Percentiles rank a stretch among this genome's conserved stretches.
These are phyloP conservation scores for Cladorrhinum sp. DNA, from an alignment of 2,329 filamentous ascomycete species.

Conservation along the genomic window DNA sequence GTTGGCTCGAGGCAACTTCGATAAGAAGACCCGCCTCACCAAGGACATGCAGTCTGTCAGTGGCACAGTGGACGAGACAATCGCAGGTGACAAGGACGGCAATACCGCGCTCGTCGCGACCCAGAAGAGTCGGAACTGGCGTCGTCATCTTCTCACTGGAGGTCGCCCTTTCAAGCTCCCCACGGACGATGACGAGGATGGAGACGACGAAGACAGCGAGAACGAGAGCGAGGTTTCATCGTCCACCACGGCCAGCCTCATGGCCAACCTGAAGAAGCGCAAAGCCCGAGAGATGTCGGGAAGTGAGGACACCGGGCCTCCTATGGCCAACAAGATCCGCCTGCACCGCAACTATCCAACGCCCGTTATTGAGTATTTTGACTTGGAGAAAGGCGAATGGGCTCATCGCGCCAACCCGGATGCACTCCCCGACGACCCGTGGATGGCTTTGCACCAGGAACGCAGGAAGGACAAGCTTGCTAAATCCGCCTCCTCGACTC, in stretches of 20 bases:
- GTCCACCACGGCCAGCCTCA: constrained; percentile 22
- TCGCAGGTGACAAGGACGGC: no score
- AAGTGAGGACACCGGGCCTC: neutral
- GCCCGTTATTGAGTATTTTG: no score
- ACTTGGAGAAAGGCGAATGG: no score
- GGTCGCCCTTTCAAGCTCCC: constrained; percentile 12
- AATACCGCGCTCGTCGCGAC: constrained; percentile 24
- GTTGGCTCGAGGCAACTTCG: constrained; percentile 24
- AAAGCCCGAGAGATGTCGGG: constrained; percentile 10
- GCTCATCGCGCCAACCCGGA: neutral
- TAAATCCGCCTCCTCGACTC: neutral
- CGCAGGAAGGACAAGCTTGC: neutral
- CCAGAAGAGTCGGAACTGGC: constrained; percentile 17
- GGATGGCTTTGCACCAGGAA: neutral
- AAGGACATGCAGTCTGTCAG: no score
- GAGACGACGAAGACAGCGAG: constrained; percentile 5
- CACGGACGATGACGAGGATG: no score
- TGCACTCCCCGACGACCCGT: no score
- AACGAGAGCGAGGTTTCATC: constrained; percentile 24
- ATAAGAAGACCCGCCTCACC: constrained; percentile 20
- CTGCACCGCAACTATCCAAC: constrained; percentile 15
- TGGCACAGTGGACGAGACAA: no score
- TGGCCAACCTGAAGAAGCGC: constrained; percentile 21
- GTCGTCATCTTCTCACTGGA: constrained; percentile 16
- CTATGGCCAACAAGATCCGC: constrained; percentile 22